phyloP scores from a whole-genome alignment of 2,329 filamentous ascomycete species.

The Colletotrichum salicis region DNA sequence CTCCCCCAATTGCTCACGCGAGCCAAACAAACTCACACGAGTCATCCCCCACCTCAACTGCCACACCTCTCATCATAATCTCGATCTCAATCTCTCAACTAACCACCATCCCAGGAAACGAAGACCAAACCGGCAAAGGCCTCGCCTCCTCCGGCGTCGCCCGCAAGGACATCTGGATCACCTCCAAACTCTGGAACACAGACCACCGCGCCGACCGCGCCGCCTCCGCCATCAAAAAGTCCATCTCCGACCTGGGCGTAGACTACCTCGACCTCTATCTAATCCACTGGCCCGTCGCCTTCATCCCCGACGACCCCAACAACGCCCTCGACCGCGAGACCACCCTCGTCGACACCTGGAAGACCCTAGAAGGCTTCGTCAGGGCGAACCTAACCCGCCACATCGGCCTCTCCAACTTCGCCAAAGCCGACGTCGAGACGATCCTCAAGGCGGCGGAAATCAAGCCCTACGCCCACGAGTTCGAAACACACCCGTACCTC shows the following conservation, averaged over 20 bases:
- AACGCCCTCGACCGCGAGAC: slow-evolving; percentile 43
- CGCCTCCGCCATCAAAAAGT: slow-evolving; percentile 56
- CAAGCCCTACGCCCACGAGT: slow-evolving; percentile 40
- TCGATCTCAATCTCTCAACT: too few species aligned
- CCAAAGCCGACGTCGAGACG: slow-evolving; percentile 25
- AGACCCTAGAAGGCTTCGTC: slow-evolving; percentile 66
- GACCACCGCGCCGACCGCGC: slow-evolving; percentile 39
- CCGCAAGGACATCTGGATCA: slow-evolving; percentile 64
- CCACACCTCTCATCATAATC: too few species aligned
- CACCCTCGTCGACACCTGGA: slow-evolving; percentile 61
- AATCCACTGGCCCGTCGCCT: slow-evolving; percentile 54
- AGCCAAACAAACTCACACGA: background rate
- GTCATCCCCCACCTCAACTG: background rate
- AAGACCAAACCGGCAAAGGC: slow-evolving; percentile 59
- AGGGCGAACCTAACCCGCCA: slow-evolving; percentile 61
- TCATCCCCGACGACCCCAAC: slow-evolving; percentile 42
- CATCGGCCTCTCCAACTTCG: slow-evolving; percentile 73
- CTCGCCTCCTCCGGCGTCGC: slow-evolving; percentile 56
- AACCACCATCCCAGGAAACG: slow-evolving; percentile 56
- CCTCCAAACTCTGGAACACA: slow-evolving; percentile 77
- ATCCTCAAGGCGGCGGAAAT: slow-evolving; percentile 34
- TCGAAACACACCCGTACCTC: slow-evolving; percentile 69
- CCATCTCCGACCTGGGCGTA: slow-evolving; percentile 57
- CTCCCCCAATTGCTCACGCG: background rate
- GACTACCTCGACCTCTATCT: slow-evolving; percentile 65